These are phyloP conservation scores for Aspergillus awamori DNA, from an alignment of 2,329 filamentous ascomycete species.

Conservation along the genomic window DNA sequence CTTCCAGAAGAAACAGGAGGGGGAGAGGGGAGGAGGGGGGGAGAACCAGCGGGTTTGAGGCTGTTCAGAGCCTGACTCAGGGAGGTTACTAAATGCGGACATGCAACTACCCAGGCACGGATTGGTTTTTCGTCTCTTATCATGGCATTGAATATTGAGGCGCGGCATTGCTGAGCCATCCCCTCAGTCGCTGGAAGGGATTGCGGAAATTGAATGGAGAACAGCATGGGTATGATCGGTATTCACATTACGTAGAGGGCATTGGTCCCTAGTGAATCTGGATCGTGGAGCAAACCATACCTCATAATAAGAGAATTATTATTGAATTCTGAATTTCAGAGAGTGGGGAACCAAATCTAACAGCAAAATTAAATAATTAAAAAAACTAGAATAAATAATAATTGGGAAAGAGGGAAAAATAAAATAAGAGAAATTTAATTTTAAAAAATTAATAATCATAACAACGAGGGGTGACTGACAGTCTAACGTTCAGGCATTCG, in stretches of 20 bases:
- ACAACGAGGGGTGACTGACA: background rate
- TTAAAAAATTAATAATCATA: background rate
- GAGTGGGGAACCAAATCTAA: background rate
- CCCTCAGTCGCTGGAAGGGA: background rate
- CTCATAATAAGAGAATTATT: background rate
- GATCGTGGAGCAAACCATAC: conserved; percentile 1
- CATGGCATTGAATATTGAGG: background rate
- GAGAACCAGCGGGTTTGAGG: background rate
- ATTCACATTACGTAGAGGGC: conserved; percentile 1
- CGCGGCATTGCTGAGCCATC: background rate
- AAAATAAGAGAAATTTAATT: background rate
- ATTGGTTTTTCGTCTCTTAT: conserved; percentile 2
- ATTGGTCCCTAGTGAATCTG: background rate
- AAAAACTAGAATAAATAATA: background rate
- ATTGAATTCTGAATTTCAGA: background rate
- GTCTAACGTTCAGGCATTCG: conserved; percentile 7
- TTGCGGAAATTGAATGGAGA: background rate
- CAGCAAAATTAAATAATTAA: background rate
- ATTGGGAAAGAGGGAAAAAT: background rate
- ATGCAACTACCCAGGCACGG: conserved; percentile 4
- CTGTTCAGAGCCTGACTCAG: conserved; percentile 3
- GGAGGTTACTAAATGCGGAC: conserved; percentile 9
- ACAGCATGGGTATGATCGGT: background rate
- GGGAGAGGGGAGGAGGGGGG: background rate
- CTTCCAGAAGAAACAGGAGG: background rate